Evolutionary conservation across 2,329 filamentous ascomycete genomes (phyloP), one percentile per base, ranked within the genome.

Genomic region (Lachnellula arida): DNA sequence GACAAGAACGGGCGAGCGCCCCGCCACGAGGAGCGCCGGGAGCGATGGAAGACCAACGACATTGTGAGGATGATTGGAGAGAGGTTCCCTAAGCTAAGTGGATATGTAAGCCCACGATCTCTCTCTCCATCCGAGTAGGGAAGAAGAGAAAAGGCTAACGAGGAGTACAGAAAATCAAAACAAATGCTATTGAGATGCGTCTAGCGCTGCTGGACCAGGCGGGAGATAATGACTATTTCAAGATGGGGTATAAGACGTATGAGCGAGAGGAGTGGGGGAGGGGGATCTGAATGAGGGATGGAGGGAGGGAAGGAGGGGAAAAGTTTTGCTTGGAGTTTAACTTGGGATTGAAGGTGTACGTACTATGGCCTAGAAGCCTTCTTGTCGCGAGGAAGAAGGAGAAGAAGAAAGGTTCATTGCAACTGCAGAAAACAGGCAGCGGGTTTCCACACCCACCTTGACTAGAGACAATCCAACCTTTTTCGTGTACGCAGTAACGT

Each of bases 211-310:
- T 67, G 5, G 65, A 65, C 40, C 52, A 58, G 43, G 55, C 58
- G 35, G 60, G 59, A 4, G 58, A 63, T 35, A 65, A 65, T 47
- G 56, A 66, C 39, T 67, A 62, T 49, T 67, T 67, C 58, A 56
- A 61, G 37, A 62, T 56, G 32, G 53, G 54, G 6, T 67, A 66
- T 50, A 59, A 63, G 46, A 60, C 59, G 46, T 67, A 66, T 54
- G 55, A 42, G 39, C 54, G 34, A 11, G 57, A 65, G 34, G 51
- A 60, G 46, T 67, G 65, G 63, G 63, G 62, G 14, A 32, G 47
- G 14, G 62, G 57, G 6, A 62, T 65, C 14, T 63, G 46, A 46
- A 44, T 3, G 28, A 32, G 9, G n/a, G 42, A 17, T 17, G 19
- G 7, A 44, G 7, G n/a, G 42, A 9, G 5, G 7, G 19, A 14